These are phyloP conservation scores for Serendipita sp. DNA, from an alignment of 768 basidiomycete species.

Conservation along the genomic window DNA sequence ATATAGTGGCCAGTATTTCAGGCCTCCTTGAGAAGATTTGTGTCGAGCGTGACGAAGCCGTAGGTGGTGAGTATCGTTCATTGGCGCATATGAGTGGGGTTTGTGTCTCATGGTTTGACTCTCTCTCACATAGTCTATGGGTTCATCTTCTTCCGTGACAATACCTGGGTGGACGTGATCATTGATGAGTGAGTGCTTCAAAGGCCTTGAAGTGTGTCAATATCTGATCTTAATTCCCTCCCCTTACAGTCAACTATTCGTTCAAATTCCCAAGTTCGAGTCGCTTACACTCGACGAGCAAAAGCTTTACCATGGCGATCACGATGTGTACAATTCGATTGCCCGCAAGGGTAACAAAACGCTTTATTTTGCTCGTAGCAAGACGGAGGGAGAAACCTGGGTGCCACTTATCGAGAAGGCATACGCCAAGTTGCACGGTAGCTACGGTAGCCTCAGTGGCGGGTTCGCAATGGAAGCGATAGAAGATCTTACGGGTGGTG, in stretches of 20 bases:
- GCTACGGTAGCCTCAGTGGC: constrained; percentile 25
- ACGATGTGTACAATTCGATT: constrained; percentile 27
- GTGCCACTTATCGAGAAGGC: constrained; percentile 39
- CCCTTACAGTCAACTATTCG: constrained; percentile 29
- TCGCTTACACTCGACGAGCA: constrained; percentile 25
- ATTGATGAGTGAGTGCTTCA: constrained; percentile 35
- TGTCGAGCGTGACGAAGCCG: constrained; percentile 33
- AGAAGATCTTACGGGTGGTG: constrained; percentile 36
- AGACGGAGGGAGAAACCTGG: constrained; percentile 16
- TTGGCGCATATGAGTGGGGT: neutral
- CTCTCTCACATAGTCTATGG: constrained; percentile 36
- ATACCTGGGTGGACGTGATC: constrained; percentile 34
- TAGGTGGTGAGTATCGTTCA: neutral
- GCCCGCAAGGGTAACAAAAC: constrained; percentile 32
- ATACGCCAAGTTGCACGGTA: constrained; percentile 40
- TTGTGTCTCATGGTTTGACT: neutral
- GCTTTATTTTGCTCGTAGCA: constrained; percentile 29
- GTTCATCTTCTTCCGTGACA: constrained; percentile 40
- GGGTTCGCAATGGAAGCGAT: constrained; percentile 32
- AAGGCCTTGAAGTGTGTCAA: neutral
- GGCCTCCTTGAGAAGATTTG: constrained; percentile 37
- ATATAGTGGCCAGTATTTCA: constrained; percentile 23
- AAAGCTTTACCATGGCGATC: constrained; percentile 34
- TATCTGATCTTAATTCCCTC: neutral
- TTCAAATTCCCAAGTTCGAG: constrained; percentile 36